Conservation (phyloP, 805 yeast species). For the Wickerhamiella domercqiae region DNA sequence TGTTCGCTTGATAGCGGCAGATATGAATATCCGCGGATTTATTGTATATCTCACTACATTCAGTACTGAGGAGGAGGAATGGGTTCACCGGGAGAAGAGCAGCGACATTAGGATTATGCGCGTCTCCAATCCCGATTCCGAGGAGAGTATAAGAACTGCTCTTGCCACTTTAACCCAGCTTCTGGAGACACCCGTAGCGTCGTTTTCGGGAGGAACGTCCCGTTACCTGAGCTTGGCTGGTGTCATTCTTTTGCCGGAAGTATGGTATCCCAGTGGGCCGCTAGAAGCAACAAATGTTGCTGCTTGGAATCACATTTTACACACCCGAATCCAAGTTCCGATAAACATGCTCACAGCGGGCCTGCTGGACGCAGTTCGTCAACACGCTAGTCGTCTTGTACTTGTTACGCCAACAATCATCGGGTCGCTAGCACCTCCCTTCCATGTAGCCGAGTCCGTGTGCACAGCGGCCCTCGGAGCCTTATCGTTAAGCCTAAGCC, state of each 20-base stretch:
- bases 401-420: constrained; percentile 42
- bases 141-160: constrained; percentile 32
- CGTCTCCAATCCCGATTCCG: constrained; percentile 34
- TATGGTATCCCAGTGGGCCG: constrained; percentile 54
- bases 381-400: constrained; percentile 35
- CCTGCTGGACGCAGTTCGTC: constrained; percentile 37
- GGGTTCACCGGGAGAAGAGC: constrained; percentile 37
- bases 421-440: constrained; percentile 39
- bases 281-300: constrained; percentile 37
- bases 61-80: constrained; percentile 42
- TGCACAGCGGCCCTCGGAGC: constrained; percentile 32
- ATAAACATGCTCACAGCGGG: constrained; percentile 40
- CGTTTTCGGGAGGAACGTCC: constrained; percentile 43
- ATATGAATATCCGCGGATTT: constrained; percentile 64
- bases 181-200: constrained; percentile 38
- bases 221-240: constrained; percentile 46
- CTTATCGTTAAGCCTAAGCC: constrained; percentile 27
- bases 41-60: constrained; percentile 60
- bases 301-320: constrained; percentile 36
- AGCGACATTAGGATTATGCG: constrained; percentile 55
- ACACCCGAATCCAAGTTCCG: constrained; percentile 34
- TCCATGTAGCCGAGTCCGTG: constrained; percentile 47
- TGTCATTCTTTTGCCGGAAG: constrained; percentile 54
- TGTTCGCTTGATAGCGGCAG: constrained; percentile 52
- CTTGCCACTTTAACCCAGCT: constrained; percentile 35